These are phyloP conservation scores for Talaromyces sp. DNA, from an alignment of 2,329 filamentous ascomycete species.

Conservation along the genomic window DNA sequence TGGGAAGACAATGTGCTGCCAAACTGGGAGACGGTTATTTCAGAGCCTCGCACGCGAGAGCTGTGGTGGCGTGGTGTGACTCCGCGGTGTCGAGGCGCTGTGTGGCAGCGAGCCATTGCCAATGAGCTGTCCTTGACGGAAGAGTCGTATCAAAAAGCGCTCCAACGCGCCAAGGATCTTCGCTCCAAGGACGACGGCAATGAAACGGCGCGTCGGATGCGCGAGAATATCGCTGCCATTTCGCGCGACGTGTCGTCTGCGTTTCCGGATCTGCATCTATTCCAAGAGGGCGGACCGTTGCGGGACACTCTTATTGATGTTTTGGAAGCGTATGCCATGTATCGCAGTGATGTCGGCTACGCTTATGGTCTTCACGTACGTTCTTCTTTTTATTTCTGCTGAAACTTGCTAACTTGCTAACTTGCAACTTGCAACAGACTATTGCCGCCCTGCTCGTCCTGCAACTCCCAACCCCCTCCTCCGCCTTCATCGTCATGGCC, in stretches of 20 bases:
- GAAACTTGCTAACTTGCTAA: not conserved
- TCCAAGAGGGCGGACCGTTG: conserved; percentile 49
- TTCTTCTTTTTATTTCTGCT: not conserved
- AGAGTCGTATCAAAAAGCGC: conserved; percentile 52
- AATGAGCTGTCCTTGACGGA: conserved; percentile 56
- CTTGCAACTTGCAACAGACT: conserved; percentile 25
- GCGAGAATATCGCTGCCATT: conserved; percentile 51
- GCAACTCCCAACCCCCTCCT: conserved; percentile 47
- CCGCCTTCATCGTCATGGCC: conserved; percentile 55
- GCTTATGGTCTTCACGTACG: conserved; percentile 54
- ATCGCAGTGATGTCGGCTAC: conserved; percentile 59
- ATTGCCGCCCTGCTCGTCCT: conserved; percentile 56
- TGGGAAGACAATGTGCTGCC: conserved; percentile 59
- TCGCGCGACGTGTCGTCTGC: conserved; percentile 49
- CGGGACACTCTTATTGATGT: conserved; percentile 54
- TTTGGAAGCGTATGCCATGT: conserved; percentile 58
- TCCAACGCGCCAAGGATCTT: conserved; percentile 50
- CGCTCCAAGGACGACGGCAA: conserved; percentile 38
- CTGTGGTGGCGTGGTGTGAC: conserved; percentile 62
- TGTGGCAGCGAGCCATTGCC: conserved; percentile 57
- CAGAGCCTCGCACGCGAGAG: conserved; percentile 52
- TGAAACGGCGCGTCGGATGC: conserved; percentile 40
- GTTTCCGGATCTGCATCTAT: conserved; percentile 56
- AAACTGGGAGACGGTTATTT: conserved; percentile 53
- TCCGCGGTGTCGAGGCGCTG: conserved; percentile 49